Percentiles rank a stretch among this genome's conserved stretches.
Evolutionary conservation across 2,329 filamentous ascomycete species (phyloP).

Genomic region (Moelleriella libera): DNA sequence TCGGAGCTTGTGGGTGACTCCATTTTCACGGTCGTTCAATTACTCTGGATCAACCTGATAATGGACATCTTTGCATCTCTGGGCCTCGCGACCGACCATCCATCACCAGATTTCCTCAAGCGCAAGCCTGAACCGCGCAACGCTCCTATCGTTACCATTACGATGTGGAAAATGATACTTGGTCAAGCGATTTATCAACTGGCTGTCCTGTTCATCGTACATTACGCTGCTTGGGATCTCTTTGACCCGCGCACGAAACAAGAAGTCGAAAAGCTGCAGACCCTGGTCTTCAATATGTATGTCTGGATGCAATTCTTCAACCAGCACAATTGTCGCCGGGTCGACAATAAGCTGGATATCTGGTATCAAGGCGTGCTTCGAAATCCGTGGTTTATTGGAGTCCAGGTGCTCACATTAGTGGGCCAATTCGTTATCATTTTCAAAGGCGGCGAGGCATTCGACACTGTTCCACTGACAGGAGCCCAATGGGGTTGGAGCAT

Average conservation of each 20-base stretch:
- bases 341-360: slow-evolving; percentile 74
- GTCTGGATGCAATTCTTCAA: slow-evolving; percentile 91
- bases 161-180: slow-evolving; percentile 86
- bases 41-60: slow-evolving; percentile 55
- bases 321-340: slow-evolving; percentile 61
- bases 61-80: slow-evolving; percentile 58
- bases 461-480: slow-evolving; percentile 44
- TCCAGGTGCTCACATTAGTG: slow-evolving; percentile 51
- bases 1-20: slow-evolving; percentile 42
- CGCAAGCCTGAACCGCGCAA: slow-evolving; percentile 62
- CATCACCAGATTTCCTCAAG: slow-evolving; percentile 39
- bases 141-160: slow-evolving; percentile 56
- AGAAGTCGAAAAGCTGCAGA: slow-evolving; percentile 29
- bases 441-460: slow-evolving; percentile 54
- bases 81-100: slow-evolving; percentile 47
- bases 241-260: slow-evolving; percentile 32
- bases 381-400: slow-evolving; percentile 65
- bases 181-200: slow-evolving; percentile 70
- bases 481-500: slow-evolving; percentile 58
- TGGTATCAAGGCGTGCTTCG: slow-evolving; percentile 57
- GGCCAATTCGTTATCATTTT: slow-evolving; percentile 63
- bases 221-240: slow-evolving; percentile 45
- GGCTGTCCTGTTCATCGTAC: slow-evolving; percentile 38
- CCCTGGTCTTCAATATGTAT: slow-evolving; percentile 73
- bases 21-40: slow-evolving; percentile 47